Percentiles rank a stretch among this genome's conserved stretches.
Evolutionary conservation across 2,329 filamentous ascomycete species (phyloP).

Genomic region (Xylaria sp.): DNA sequence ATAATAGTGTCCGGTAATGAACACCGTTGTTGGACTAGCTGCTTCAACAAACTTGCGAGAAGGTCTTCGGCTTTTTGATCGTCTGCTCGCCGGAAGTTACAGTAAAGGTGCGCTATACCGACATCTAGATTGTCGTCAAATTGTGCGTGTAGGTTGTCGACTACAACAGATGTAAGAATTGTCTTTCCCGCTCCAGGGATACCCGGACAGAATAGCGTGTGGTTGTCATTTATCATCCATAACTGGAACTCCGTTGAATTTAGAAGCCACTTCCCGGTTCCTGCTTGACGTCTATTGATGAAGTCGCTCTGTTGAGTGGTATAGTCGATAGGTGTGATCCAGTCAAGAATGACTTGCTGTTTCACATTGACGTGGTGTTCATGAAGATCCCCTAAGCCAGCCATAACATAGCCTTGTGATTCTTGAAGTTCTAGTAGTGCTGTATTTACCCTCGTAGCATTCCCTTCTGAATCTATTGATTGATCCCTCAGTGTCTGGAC

Average conservation of each 20-base stretch:
- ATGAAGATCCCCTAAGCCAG: background rate
- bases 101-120: constrained; percentile 44
- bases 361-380: constrained; percentile 10
- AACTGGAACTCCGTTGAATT: constrained; percentile 17
- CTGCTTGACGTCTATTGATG: constrained; percentile 49
- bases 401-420: background rate
- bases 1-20: background rate
- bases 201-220: constrained; percentile 58
- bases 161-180: constrained; percentile 54
- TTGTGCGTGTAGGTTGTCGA: constrained; percentile 54
- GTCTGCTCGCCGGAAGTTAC: background rate
- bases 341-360: constrained; percentile 1
- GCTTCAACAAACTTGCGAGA: background rate
- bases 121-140: constrained; percentile 50
- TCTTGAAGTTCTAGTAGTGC: background rate
- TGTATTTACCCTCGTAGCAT: constrained; percentile 2
- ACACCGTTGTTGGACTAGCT: background rate
- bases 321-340: constrained; percentile 44
- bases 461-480: constrained; percentile 9
- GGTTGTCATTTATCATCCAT: constrained; percentile 22
- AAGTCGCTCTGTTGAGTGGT: constrained; percentile 54
- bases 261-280: constrained; percentile 48
- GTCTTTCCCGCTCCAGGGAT: constrained; percentile 62
- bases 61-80: background rate
- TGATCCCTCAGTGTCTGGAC: constrained; percentile 4